Base-by-base conservation (phyloP, 805 yeast species). In the Myxozyma kluyveri region DNA sequence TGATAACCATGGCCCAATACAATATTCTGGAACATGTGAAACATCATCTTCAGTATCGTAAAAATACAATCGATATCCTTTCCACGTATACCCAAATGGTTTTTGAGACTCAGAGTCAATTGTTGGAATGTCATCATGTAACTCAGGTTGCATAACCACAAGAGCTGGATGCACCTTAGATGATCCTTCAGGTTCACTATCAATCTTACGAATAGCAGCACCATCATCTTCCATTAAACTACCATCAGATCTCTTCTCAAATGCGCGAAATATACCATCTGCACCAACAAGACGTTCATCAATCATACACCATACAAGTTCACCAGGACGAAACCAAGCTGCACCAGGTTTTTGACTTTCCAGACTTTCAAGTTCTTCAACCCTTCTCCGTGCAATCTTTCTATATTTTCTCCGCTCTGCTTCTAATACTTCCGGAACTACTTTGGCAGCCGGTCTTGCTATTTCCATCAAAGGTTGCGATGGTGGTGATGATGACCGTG, bases 261-360 rank as follows among this genome's bases (percentile, higher is more conserved):
- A 9, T 9, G 33, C 12, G 33, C 14, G 33, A 29, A 9, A 29
- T 14, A 29, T 14, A 9, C 33, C 33, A 29, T 29, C 33, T 29
- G 33, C 33, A 29, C 12, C 14, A 14, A 29, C 33, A 9, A 9
- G 9, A 9, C 12, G 14, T 14, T 29, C 14, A 29, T 29, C 33
- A 29, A 29, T 27, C 9, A 17, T 23, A 43, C 27, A 39, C 57
- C 57, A 53, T 14, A 54, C 56, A 22, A 54, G 32, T 36, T 54
- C 59, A 27, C 59, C 59, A 10, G 43, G 48, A 17, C 59, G 27
- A 29, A 24, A 52, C 36, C 46, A 35, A 10, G 53, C 50, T 17
- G 45, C 35, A 21, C 59, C 59, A 4, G 51, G 32, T 19, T 35
- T 27, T 9, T 14, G 29, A 32, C 47, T 47, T 24, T 42, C 49